These are phyloP conservation scores for Chalciporus piperatus DNA, from an alignment of 768 basidiomycete genomes.

Conservation along the genomic window DNA sequence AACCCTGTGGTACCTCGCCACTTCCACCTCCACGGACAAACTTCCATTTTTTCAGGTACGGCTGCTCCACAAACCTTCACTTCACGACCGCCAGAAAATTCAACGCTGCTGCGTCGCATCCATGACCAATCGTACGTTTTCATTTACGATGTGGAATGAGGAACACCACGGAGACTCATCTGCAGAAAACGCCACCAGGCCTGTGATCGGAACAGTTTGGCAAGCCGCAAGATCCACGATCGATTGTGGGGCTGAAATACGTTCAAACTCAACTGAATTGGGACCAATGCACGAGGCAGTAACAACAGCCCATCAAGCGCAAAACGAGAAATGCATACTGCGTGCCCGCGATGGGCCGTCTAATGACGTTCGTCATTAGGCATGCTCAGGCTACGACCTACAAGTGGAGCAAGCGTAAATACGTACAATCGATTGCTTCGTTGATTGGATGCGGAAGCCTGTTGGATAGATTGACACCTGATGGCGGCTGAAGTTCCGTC, in stretches of 20 bases:
- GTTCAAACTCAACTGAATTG: conserved; percentile 6
- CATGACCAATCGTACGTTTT: conserved; percentile 11
- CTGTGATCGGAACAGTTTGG: conserved; percentile 20
- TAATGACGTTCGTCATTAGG: conserved; percentile 18
- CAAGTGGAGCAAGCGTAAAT: conserved; percentile 20
- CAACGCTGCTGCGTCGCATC: conserved; percentile 19
- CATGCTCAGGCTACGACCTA: conserved; percentile 11
- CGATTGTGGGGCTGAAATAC: conserved; percentile 9
- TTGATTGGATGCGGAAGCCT: conserved; percentile 19
- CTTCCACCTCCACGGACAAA: conserved; percentile 22
- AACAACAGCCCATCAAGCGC: conserved; percentile 9
- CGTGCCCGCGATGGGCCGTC: conserved; percentile 6
- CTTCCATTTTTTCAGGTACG: conserved; percentile 5
- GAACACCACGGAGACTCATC: conserved; percentile 25
- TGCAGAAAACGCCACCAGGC: conserved; percentile 16
- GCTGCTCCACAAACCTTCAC: conserved; percentile 16
- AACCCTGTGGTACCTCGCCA: conserved; percentile 20
- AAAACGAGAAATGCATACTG: conserved; percentile 8
- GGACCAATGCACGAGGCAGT: conserved; percentile 19
- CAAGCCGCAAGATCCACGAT: conserved; percentile 18
- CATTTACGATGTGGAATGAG: conserved; percentile 26
- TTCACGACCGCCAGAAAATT: conserved; percentile 8
- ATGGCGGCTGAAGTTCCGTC: no score
- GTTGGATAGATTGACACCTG: conserved; percentile 2
- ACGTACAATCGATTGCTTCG: conserved; percentile 23